phyloP scores from a whole-genome alignment of 192 early-diverging fungal species.

The Coemansia sp. region DNA sequence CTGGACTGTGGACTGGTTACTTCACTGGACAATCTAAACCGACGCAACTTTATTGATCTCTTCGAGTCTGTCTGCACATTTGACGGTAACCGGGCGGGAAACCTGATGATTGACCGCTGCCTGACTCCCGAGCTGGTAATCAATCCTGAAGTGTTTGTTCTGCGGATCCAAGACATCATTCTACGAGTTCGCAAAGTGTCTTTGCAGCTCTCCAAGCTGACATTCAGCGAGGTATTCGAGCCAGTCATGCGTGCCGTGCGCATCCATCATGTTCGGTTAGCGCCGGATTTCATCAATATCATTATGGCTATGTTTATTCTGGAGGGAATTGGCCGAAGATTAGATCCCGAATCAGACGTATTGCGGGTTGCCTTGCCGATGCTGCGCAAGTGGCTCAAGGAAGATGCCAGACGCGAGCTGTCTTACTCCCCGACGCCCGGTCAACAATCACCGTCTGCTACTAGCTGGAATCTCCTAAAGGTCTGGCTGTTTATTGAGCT shows the following conservation, averaged over 20 bases:
- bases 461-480: constrained; percentile 35
- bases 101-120: constrained; percentile 86
- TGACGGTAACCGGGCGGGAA: constrained; percentile 76
- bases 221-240: constrained; percentile 75
- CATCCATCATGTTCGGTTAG: constrained; percentile 88
- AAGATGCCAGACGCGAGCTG: constrained; percentile 35
- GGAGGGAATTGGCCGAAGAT: constrained; percentile 88
- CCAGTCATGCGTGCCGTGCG: constrained; percentile 84
- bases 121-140: constrained; percentile 67
- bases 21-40: constrained; percentile 65
- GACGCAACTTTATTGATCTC: constrained; percentile 88
- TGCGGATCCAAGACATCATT: constrained; percentile 79
- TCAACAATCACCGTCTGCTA: constrained; percentile 1
- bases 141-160: constrained; percentile 73
- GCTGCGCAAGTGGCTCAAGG: constrained; percentile 56
- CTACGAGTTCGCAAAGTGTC: constrained; percentile 65
- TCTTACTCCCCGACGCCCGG: constrained; percentile 5
- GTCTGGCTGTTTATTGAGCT: constrained; percentile 52
- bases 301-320: constrained; percentile 87
- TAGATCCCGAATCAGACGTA: constrained; percentile 90
- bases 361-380: constrained; percentile 78
- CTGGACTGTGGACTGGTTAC: constrained; percentile 93
- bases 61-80: constrained; percentile 85
- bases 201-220: constrained; percentile 75
- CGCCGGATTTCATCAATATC: constrained; percentile 94